Percentiles rank a stretch among this genome's conserved stretches.
These are phyloP conservation scores for Hansenula lynferdii DNA, from an alignment of 1,139 yeast species.

Conservation along the genomic window DNA sequence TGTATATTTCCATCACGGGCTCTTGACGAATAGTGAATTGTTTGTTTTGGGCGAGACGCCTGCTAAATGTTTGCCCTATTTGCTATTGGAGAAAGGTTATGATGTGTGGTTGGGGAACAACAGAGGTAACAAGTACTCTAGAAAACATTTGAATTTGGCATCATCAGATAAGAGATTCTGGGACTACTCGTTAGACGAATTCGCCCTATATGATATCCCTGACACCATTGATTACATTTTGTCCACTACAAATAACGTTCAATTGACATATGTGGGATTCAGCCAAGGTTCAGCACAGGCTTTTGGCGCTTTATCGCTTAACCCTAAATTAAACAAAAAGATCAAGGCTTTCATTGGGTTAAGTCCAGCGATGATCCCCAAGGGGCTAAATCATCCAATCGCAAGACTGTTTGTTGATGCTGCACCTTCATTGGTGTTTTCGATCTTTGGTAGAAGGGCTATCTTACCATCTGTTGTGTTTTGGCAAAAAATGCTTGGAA, in stretches of 20 bases:
- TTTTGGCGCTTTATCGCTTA: slow-evolving; percentile 67
- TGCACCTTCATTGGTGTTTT: slow-evolving; percentile 60
- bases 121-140: slow-evolving; percentile 82
- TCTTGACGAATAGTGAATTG: slow-evolving; percentile 78
- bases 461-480: slow-evolving; percentile 67
- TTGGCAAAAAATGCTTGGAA: slow-evolving; percentile 74
- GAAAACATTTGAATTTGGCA: slow-evolving; percentile 37
- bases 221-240: slow-evolving; percentile 63
- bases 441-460: slow-evolving; percentile 61
- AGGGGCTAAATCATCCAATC: slow-evolving; percentile 63
- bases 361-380: slow-evolving; percentile 90
- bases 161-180: slow-evolving; percentile 54
- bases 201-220: slow-evolving; percentile 81
- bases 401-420: slow-evolving; percentile 66
- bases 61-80: slow-evolving; percentile 58
- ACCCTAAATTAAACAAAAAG: slow-evolving; percentile 56
- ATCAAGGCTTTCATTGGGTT: slow-evolving; percentile 66
- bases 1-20: slow-evolving; percentile 80
- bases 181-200: slow-evolving; percentile 85
- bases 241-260: slow-evolving; percentile 34
- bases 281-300: slow-evolving; percentile 88
- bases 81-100: slow-evolving; percentile 68
- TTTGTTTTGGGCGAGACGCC: slow-evolving; percentile 58
- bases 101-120: slow-evolving; percentile 92
- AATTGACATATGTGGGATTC: slow-evolving; percentile 68